Evolutionary conservation across 768 basidiomycete species (phyloP).

Genomic region (Cantharellus cinnabarinus): DNA sequence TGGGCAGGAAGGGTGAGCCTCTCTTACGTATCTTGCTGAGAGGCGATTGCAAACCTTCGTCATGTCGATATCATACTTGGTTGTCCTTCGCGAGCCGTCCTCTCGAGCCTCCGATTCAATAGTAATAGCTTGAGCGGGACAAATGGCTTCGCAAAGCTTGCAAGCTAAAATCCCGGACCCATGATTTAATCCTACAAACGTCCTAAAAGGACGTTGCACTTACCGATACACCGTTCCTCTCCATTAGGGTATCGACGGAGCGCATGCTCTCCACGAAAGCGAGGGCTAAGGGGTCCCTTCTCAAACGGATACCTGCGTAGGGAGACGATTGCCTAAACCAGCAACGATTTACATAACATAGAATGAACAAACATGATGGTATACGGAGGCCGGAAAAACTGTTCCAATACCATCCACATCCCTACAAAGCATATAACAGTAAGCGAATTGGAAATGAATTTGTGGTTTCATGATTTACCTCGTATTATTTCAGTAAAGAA

Average conservation of each 20-base stretch:
- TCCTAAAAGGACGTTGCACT: slow-evolving; percentile 15
- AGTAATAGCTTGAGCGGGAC: slow-evolving; percentile 97
- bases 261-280: slow-evolving; percentile 97
- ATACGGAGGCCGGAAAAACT: slow-evolving; percentile 87
- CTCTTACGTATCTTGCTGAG: not conserved
- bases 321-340: slow-evolving; percentile 12
- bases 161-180: slow-evolving; percentile 38
- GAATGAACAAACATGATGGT: slow-evolving; percentile 47
- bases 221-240: slow-evolving; percentile 96
- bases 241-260: slow-evolving; percentile 90
- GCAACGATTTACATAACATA: not conserved
- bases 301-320: slow-evolving; percentile 71
- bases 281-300: slow-evolving; percentile 91
- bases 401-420: slow-evolving; percentile 92
- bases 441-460: not conserved
- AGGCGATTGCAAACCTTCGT: slow-evolving; percentile 30
- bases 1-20: not conserved
- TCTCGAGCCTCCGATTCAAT: slow-evolving; percentile 93
- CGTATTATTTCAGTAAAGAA: slow-evolving; percentile 97
- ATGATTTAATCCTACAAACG: not conserved
- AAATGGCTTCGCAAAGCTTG: slow-evolving; percentile 98
- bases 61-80: slow-evolving; percentile 99
- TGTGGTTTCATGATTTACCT: slow-evolving; percentile 31
- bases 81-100: slow-evolving; percentile 91
- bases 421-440: slow-evolving; percentile 27